Evolutionary conservation across 257 asterid species (phyloP), one percentile per base, ranked within the genome.

Genomic region (Solanum piurae): DNA sequence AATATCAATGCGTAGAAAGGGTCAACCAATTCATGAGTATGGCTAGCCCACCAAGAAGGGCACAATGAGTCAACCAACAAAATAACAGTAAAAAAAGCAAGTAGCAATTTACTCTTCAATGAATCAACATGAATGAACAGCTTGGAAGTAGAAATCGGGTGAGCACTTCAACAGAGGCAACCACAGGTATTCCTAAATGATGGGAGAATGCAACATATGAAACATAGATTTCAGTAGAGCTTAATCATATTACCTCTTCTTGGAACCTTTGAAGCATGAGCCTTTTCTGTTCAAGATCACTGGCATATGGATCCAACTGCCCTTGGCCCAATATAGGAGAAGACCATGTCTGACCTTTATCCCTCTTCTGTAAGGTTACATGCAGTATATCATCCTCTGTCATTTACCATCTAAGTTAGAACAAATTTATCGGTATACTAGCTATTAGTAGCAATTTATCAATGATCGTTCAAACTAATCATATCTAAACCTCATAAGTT

Each of bases 261-360:
- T 97, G 99, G 91, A 97, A 97, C 79, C 99, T 92, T 91, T 97
- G 96, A 86, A 97, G 98, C 98, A 97, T 97, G 89, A 95, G 98
- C 38, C 98, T 95, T 91, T 93, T 96, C 89, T 97, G 99, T 91
- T 97, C 99, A 87, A 95, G 93, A 91, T 96, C 98, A 3, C 96
- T 92, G 64, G 97, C 23, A 85, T 92, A 93, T 52, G 99, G 96
- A 92, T 97, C 99, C 90, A 97, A 93, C 90, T 94, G 94, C 66
- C 98, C 98, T 90, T 94, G 89, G 55, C 98, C 99, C 90, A 90
- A 20, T 84, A 97, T 95, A 62, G 99, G 99, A 21, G 99, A 97
- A 77, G 99, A 76, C 99, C 99, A 97, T 38, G 98, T 96, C 94
- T 95, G 94, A 72, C 98, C 99, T 90, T 90, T 96, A 89, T 95